Evolutionary conservation across 2,329 filamentous ascomycete genomes (phyloP).

Genomic region (Domatiomyces globalis): DNA sequence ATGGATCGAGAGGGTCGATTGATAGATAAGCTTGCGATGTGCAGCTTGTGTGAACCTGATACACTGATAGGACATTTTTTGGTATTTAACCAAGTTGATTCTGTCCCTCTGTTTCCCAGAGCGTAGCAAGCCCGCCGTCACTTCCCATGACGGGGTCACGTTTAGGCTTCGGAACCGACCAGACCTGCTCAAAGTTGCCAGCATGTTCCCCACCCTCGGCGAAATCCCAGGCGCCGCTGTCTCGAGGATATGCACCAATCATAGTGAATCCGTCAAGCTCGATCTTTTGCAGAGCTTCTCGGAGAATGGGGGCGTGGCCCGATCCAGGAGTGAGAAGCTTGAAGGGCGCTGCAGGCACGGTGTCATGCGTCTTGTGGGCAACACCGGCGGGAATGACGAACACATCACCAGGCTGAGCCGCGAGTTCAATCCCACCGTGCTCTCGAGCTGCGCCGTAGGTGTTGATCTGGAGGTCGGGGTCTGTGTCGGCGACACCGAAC

Average conservation of each 20-base stretch:
- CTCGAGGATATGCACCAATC: slow-evolving; percentile 43
- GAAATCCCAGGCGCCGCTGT: slow-evolving; percentile 38
- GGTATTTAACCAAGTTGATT: too few species aligned
- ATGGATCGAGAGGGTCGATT: too few species aligned
- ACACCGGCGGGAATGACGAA: slow-evolving; percentile 45
- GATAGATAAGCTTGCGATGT: not conserved
- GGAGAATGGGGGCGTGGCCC: slow-evolving; percentile 22
- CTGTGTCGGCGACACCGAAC: slow-evolving; percentile 40
- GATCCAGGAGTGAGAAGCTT: slow-evolving; percentile 33
- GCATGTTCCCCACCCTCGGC: slow-evolving; percentile 31
- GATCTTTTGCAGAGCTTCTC: slow-evolving; percentile 25
- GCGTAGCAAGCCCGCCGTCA: not conserved
- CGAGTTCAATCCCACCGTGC: slow-evolving; percentile 35
- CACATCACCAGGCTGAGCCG: slow-evolving; percentile 40
- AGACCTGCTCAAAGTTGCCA: slow-evolving; percentile 30
- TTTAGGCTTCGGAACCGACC: slow-evolving; percentile 32
- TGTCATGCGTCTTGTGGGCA: slow-evolving; percentile 40
- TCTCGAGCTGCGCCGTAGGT: slow-evolving; percentile 31
- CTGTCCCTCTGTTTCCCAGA: not conserved
- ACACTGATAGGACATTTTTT: too few species aligned
- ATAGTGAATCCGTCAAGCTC: slow-evolving; percentile 37
- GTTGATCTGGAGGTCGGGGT: slow-evolving; percentile 26
- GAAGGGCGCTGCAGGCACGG: slow-evolving; percentile 27
- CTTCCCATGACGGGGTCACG: slow-evolving; percentile 36
- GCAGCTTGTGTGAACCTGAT: not conserved